phyloP scores from a whole-genome alignment of 2,329 filamentous ascomycete species.

The Colletotrichum viniferum region DNA sequence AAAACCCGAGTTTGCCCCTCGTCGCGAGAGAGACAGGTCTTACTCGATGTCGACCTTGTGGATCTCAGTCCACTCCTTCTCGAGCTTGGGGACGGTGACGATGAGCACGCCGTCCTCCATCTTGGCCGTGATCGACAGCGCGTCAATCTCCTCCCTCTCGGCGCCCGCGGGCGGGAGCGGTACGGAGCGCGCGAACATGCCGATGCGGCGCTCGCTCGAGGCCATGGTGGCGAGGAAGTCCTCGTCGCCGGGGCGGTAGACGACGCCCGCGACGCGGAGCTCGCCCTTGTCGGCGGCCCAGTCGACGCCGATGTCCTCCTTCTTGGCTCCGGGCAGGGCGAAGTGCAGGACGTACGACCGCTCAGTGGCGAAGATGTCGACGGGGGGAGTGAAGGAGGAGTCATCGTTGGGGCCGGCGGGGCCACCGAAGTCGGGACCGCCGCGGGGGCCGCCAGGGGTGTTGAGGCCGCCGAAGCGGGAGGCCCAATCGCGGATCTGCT shows the following conservation, averaged over 20 bases:
- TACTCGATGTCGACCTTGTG: constrained; percentile 63
- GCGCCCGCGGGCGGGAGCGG: constrained; percentile 52
- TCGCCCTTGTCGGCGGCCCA: constrained; percentile 73
- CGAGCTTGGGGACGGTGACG: constrained; percentile 77
- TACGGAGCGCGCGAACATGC: constrained; percentile 75
- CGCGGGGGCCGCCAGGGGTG: background rate
- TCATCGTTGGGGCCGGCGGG: constrained; percentile 20
- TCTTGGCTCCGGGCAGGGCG: constrained; percentile 78
- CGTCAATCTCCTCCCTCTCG: constrained; percentile 65
- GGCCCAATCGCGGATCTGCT: constrained; percentile 43
- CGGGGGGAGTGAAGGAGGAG: constrained; percentile 64
- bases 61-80: constrained; percentile 69
- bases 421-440: constrained; percentile 9
- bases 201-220: constrained; percentile 72
- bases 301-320: constrained; percentile 77
- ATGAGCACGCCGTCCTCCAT: constrained; percentile 79
- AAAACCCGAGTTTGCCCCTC: background rate
- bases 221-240: constrained; percentile 65
- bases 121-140: constrained; percentile 71
- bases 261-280: constrained; percentile 72
- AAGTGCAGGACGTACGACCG: constrained; percentile 72
- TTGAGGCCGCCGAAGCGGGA: background rate
- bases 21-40: background rate
- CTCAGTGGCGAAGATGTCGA: constrained; percentile 76
- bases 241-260: constrained; percentile 75